Base-by-base conservation (phyloP, 805 yeast species). In the Komagataella kurtzmanii region DNA sequence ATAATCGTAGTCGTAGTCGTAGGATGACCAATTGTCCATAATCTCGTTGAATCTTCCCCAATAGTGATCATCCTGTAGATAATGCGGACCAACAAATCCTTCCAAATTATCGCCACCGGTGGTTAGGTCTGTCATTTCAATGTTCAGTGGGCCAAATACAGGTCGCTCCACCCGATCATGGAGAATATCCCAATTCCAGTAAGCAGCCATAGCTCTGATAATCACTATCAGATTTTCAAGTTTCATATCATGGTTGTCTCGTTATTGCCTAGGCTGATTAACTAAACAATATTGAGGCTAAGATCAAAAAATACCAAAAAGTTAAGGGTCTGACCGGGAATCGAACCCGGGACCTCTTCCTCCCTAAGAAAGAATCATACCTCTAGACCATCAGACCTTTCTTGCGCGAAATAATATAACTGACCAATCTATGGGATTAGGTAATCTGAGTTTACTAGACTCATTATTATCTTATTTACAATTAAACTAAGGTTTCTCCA, bases 401-500 rank as follows among this genome's bases (percentile, higher is more conserved):
- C 18, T 40, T 48, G 17, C 21, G 49, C 24, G 43, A 30, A 30
- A 30, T 4, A 30, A 10, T 5, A 10, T 4, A 4, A 3, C 1
- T 8, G n/a, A 8, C 40, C 12, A 10, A 2, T 30, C 10, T 30
- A 30, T 30, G 8, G 14, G 14, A 10, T 30, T 30, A 30, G 40
- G 14, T 5, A 30, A 14, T 30, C 6, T 10, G 10, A 14, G 40
- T 1, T 14, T 6, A 4, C 8, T 2, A 7, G 10, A 12, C 14
- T 1, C 8, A 30, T 7, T 8, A 10, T 1, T 30, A 14, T 30
- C 14, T 30, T 30, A 30, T 30, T 30, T 30, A 30, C 40, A 30
- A 30, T 30, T 73, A 85, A 57, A 85, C 67, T 52, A 91, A 69
- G 3, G 96, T 85, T 65, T 93, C 96, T 53, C 99, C 99, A 58